Base-by-base conservation (phyloP, 2,329 filamentous ascomycete species). In the Aureobasidium sp. region DNA sequence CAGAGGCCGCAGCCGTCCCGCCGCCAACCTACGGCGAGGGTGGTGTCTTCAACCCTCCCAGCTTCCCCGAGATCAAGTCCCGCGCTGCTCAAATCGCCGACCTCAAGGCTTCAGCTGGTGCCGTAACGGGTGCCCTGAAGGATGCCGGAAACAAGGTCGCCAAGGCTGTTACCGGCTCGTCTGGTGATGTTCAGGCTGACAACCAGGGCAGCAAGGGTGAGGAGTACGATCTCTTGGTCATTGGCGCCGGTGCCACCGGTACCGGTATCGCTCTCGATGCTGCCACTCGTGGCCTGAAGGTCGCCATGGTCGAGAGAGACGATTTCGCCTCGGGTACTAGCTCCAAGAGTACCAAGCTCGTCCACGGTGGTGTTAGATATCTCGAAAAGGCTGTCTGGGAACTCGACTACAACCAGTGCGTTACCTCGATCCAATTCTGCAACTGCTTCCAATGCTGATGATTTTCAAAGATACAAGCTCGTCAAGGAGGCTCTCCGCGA, bases 321-420 rank as follows among this genome's bases (percentile, higher is more conserved):
- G 89, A 94, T 75, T 94, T 93, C 73, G 87, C 87, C 68, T 83
- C 87, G 65, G 89, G 90, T 34, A 93, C 89, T 44, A 91, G 88
- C 78, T 90, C 87, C 74, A 93, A 93, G 79, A 91, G 88, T 77
- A 94, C 89, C 53, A 94, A 94, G 76, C 81, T 94, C 59, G 90
- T 94, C 20, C 89, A 94, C 75, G 89, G 89, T 67, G 89, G 89
- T 70, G 90, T 94, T 64, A 84, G 89, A 67, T 94, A 93, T 72
- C 80, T 94, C 63, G 90, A 94, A 74, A 94, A 94, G 79, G 89
- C 89, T 61, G 85, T 94, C 55, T 91, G 87, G 86, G 89, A 92
- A 73, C 79, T 93, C 69, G 89, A 94, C 74, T 92, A 91, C 73
- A 87, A 86, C 67, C 89, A 94, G 82, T 89, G 67, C 69, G 76